Base-by-base conservation (phyloP, 2,329 filamentous ascomycete species). In the Bipolaris oryzae region DNA sequence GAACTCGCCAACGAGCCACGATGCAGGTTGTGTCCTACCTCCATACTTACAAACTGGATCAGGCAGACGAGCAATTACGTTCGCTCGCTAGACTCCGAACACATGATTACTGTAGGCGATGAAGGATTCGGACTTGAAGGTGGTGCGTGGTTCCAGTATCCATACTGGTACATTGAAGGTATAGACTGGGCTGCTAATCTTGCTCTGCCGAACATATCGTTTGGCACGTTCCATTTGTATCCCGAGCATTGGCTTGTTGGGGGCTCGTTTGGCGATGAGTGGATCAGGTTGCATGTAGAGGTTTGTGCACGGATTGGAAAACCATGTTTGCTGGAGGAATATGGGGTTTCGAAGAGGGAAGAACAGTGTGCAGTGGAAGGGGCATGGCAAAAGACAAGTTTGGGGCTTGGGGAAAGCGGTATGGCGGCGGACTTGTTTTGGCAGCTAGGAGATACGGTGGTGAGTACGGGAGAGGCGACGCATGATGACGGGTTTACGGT, bases 1-100 rank as follows among this genome's bases (percentile, higher is more conserved):
- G 87, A 90, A 66, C 77, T 90, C 1, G 84, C 80, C 54, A 90
- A 90, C 62, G 87, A 90, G 74, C 84, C 87, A 15, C 80, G 87
- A 57, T 89, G 87, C 76, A 78, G 81, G 13, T 82, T 84, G 11
- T 90, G 87, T 68, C 76, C 78, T 38, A 82, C 84, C 3, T 79
- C 80, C 7, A 80, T 87, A 20, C 79, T 89, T 57, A 82, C 80
- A 34, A 78, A 83, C 43, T 90, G 87, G 88, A 85, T 85, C 16
- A 76, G 78, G 38, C 74, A 74, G 5, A 85, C 82, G 2, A 86
- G 83, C 23, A 74, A 78, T 7, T 89, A 88, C 68, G 84, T 90
- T 74, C 89, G 89, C 74, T 81, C 78, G 11, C 77, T 89, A 11
- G 87, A 89, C 66, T 62, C 79, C 1, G 70, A 80, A 44, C 87